These are phyloP conservation scores for Mycosphaerella sp. DNA, from an alignment of 2,329 filamentous ascomycete species.

Conservation along the genomic window DNA sequence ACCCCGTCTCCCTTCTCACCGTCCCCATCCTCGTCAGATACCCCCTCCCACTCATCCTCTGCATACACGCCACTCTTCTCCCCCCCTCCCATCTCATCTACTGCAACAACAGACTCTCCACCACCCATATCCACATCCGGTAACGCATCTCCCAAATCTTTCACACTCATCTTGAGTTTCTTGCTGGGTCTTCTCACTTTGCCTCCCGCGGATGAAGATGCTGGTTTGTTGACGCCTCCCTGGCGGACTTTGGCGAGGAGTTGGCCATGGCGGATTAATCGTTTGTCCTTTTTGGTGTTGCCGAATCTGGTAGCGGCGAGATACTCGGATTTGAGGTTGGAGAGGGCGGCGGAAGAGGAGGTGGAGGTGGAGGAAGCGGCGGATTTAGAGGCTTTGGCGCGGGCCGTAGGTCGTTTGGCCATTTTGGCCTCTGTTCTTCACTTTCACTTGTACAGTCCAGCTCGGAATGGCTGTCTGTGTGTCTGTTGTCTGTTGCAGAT, in stretches of 20 bases:
- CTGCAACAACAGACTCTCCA: conserved; percentile 28
- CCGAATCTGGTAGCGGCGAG: conserved; percentile 27
- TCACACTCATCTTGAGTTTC: conserved; percentile 70
- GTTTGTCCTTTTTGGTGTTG: conserved; percentile 75
- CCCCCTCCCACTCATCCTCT: conserved; percentile 18
- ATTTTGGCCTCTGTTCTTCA: background rate
- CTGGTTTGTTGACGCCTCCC: conserved; percentile 59
- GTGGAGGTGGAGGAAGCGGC: background rate
- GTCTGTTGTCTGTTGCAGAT: no score
- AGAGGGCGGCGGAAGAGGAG: conserved; percentile 3
- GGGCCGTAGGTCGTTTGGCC: conserved; percentile 8
- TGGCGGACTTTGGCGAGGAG: conserved; percentile 50
- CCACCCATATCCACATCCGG: conserved; percentile 40
- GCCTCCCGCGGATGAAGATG: conserved; percentile 30
- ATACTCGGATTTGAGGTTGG: conserved; percentile 10
- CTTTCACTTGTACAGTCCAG: no score
- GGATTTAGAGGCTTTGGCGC: conserved; percentile 1
- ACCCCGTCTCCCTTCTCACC: background rate
- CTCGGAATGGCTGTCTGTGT: no score
- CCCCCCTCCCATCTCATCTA: conserved; percentile 12
- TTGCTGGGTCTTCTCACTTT: conserved; percentile 60
- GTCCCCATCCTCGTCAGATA: conserved; percentile 10
- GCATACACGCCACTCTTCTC: conserved; percentile 4
- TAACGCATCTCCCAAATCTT: conserved; percentile 72
- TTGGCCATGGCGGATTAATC: conserved; percentile 69